Conservation (phyloP, 805 yeast species). For the Yamadazyma sp. region DNA sequence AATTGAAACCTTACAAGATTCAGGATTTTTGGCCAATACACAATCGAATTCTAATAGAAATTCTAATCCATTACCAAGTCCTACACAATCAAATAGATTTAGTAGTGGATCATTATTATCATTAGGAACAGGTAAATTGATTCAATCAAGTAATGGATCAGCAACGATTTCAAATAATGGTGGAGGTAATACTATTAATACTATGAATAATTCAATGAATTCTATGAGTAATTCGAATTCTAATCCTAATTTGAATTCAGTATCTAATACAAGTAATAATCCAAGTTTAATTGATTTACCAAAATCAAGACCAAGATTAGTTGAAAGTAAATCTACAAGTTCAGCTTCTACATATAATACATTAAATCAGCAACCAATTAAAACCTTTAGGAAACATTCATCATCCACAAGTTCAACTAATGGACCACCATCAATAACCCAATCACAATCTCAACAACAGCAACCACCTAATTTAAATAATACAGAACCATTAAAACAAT, state of each 20-base stretch:
- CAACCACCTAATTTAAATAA: constrained; percentile 7
- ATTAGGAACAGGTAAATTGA: constrained; percentile 41
- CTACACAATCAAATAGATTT: constrained; percentile 31
- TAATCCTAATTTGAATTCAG: not conserved
- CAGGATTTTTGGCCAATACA: constrained; percentile 4
- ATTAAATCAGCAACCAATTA: constrained; percentile 8
- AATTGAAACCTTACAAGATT: constrained; percentile 11
- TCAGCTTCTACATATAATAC: constrained; percentile 26
- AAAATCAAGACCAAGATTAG: constrained; percentile 20
- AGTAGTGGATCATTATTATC: constrained; percentile 38
- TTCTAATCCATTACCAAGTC: constrained; percentile 18
- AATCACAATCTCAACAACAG: constrained; percentile 20
- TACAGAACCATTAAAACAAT: constrained; percentile 73
- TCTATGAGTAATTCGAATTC: not conserved
- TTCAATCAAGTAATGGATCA: constrained; percentile 12
- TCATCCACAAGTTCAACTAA: constrained; percentile 8
- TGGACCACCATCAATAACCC: not conserved
- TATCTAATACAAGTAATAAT: not conserved
- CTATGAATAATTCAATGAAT: too few relatives aligned
- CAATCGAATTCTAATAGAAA: constrained; percentile 10
- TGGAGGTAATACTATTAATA: not conserved
- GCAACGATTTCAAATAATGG: constrained; percentile 1
- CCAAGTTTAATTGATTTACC: too few relatives aligned
- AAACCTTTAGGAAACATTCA: constrained; percentile 12
- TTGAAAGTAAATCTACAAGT: constrained; percentile 19